These are phyloP conservation scores for Ceratonia siliqua DNA, from an alignment of 306 rosid species.

Conservation along the genomic window DNA sequence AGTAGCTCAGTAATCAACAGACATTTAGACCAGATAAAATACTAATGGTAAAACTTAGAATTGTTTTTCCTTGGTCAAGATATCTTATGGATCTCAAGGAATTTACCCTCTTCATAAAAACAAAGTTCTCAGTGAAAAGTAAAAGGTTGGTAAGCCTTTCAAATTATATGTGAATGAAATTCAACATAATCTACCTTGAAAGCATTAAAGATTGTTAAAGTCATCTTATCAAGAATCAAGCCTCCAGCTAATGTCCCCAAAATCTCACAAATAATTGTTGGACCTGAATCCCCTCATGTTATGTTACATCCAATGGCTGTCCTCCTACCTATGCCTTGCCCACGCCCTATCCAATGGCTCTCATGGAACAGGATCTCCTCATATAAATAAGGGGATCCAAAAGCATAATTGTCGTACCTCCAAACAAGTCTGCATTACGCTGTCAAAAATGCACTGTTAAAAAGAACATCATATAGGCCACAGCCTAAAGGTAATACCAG, in stretches of 20 bases:
- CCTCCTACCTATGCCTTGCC: too few species aligned
- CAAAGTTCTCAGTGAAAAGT: constrained; percentile 19
- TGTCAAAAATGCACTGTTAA: constrained; percentile 42
- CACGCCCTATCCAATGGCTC: too few species aligned
- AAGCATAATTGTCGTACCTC: constrained; percentile 83
- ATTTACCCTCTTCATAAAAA: constrained; percentile 6
- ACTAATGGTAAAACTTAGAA: background rate
- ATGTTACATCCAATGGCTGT: too few species aligned
- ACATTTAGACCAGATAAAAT: background rate
- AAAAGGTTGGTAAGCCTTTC: background rate
- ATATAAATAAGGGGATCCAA: too few species aligned
- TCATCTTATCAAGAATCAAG: constrained; percentile 72
- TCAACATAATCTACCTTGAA: constrained; percentile 68
- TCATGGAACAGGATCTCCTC: too few species aligned
- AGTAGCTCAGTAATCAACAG: background rate
- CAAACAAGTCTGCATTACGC: constrained; percentile 87
- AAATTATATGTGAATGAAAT: constrained; percentile 12
- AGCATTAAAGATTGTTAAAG: constrained; percentile 73
- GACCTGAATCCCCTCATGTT: too few species aligned
- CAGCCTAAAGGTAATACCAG: background rate
- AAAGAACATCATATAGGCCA: constrained; percentile 21
- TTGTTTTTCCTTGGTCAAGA: constrained; percentile 24
- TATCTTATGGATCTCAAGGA: constrained; percentile 19
- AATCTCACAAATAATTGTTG: constrained; percentile 81
- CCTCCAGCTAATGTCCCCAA: constrained; percentile 90